Conservation (phyloP, 2,329 filamentous ascomycete genomes). For the Gaeumannomyces tritici region DNA sequence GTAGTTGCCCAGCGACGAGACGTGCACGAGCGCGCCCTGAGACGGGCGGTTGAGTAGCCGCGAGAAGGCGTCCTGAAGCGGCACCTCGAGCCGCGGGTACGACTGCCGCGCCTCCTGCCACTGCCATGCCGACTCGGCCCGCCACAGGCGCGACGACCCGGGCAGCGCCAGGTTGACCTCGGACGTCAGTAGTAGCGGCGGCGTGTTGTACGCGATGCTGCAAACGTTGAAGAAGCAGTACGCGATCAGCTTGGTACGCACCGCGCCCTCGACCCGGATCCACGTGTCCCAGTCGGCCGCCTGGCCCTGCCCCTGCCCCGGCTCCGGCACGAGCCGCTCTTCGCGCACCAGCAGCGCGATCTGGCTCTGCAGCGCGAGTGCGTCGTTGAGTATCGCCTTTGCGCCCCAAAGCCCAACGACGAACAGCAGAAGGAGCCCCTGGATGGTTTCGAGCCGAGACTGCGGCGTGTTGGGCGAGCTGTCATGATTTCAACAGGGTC, state of each 20-base stretch:
- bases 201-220: constrained; percentile 52
- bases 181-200: constrained; percentile 46
- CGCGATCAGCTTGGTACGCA: constrained; percentile 49
- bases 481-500: not conserved
- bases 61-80: constrained; percentile 47
- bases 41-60: constrained; percentile 42
- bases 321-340: constrained; percentile 41
- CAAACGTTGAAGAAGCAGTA: constrained; percentile 56
- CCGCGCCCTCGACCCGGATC: constrained; percentile 46
- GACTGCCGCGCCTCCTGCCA: constrained; percentile 49
- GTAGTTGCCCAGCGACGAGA: constrained; percentile 58
- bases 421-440: constrained; percentile 51
- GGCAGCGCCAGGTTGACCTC: constrained; percentile 48
- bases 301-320: constrained; percentile 34
- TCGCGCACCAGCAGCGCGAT: constrained; percentile 49
- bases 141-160: constrained; percentile 45
- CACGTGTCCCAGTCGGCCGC: constrained; percentile 48
- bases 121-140: constrained; percentile 46
- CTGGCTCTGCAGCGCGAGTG: constrained; percentile 48
- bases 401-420: constrained; percentile 52
- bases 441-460: constrained; percentile 54
- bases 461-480: constrained; percentile 51
- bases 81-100: constrained; percentile 34
- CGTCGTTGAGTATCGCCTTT: constrained; percentile 50
- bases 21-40: constrained; percentile 35